phyloP scores from a whole-genome alignment of 176 grass and related monocot genomes.

The Eragrostis curvula region DNA sequence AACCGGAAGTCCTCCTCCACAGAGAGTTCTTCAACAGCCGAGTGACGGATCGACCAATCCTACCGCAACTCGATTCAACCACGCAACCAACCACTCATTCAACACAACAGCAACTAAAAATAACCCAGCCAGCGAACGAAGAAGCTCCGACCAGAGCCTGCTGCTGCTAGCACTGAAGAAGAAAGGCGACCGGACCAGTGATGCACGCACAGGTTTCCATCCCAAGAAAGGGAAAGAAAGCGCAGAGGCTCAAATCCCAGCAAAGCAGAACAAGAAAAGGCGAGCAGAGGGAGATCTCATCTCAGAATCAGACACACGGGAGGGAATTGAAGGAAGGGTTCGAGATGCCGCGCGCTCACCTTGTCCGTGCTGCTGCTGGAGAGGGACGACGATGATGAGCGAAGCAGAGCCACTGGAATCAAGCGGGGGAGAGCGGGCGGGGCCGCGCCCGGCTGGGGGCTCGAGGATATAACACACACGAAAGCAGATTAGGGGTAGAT shows the following conservation, averaged over 20 bases:
- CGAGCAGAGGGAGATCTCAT: neutral
- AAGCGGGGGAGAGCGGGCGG: constrained; percentile 10
- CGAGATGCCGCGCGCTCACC: constrained; percentile 19
- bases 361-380: neutral
- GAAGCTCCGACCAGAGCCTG: too few species aligned
- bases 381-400: neutral
- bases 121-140: too few species aligned
- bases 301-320: constrained; percentile 11
- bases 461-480: constrained; percentile 53
- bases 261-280: constrained; percentile 8
- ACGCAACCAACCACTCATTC: neutral
- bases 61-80: constrained; percentile 6
- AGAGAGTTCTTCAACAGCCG: neutral
- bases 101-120: too few species aligned
- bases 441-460: constrained; percentile 8
- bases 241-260: constrained; percentile 44
- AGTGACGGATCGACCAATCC: neutral
- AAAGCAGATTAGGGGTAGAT: constrained; percentile 30
- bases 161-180: neutral
- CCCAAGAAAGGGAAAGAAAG: constrained; percentile 26
- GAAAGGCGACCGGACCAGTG: neutral
- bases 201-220: constrained; percentile 39
- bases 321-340: constrained; percentile 19
- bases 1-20: constrained; percentile 2
- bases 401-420: constrained; percentile 39